These are phyloP conservation scores for Arthroderma sp. DNA, from an alignment of 2,329 filamentous ascomycete genomes.

Conservation along the genomic window DNA sequence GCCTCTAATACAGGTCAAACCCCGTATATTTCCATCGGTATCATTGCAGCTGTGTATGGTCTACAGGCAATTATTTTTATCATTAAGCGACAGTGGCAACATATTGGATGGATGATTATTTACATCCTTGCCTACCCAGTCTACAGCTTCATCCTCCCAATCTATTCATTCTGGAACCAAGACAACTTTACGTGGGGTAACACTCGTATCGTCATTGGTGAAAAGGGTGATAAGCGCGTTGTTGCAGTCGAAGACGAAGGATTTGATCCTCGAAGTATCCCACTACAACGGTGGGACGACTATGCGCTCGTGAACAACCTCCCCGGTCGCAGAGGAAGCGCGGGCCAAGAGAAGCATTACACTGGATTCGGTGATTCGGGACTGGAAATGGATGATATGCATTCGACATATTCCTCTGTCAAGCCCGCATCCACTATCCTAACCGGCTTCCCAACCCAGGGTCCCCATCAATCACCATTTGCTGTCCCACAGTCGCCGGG, in stretches of 20 bases:
- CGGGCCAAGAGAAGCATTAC: conserved; percentile 46
- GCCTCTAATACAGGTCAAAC: conserved; percentile 58
- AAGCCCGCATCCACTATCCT: conserved; percentile 76
- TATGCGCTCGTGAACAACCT: conserved; percentile 79
- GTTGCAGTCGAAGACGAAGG: conserved; percentile 69
- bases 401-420: conserved; percentile 86
- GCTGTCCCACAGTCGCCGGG: conserved; percentile 75
- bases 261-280: conserved; percentile 86
- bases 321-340: conserved; percentile 68
- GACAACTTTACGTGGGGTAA: conserved; percentile 99
- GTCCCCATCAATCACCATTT: conserved; percentile 44
- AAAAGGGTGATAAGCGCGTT: conserved; percentile 83
- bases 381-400: conserved; percentile 92
- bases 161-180: conserved; percentile 99
- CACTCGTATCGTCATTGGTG: conserved; percentile 90
- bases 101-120: conserved; percentile 98
- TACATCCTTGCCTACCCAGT: conserved; percentile 93
- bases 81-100: conserved; percentile 93
- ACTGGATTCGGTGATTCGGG: conserved; percentile 61
- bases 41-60: conserved; percentile 86
- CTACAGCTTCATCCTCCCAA: conserved; percentile 76
- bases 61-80: conserved; percentile 94
- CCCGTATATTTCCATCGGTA: conserved; percentile 73
- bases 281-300: conserved; percentile 93
- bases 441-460: conserved; percentile 61